Evolutionary conservation across 139 green algal species (phyloP), one percentile per base, ranked within the genome.

Genomic region (Chlamydomonas incerta): DNA sequence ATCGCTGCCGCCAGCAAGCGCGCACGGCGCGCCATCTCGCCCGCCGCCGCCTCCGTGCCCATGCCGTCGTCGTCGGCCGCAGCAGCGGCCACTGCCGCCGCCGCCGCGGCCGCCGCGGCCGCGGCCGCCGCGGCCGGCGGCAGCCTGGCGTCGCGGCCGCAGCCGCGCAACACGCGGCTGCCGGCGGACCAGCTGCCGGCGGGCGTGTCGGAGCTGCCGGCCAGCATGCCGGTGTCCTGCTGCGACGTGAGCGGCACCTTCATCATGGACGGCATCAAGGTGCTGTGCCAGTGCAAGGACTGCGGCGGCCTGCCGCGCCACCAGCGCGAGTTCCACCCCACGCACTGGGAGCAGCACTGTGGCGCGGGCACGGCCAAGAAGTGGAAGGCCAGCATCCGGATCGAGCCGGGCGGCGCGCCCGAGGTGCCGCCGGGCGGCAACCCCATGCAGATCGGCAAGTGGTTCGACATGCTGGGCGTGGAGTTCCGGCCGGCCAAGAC

Each of bases 361-460:
- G 94, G 94, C 10, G 81, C 81, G 2, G 70, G 81, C 67, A 87
- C 79, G 11, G 92, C 93, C 63, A 97, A 97, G 86, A 97, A 97
- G 89, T 97, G 95, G 95, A 97, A 96, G 88, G 89, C 92, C 1
- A 91, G 72, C 11, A 70, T 97, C 31, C 89, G 88, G 63, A 76
- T 97, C 10, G n/a, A 76, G 72, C 88, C 88, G 0, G 92, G 89
- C 52, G 70, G 67, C 17, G 67, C 62, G 26, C 83, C 88, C 23
- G 88, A 91, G 58, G 77, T 91, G 79, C 83, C 88, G 33, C 21
- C 35, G 6, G 55, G 41, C 50, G 87, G 47, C 58, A 55, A 80
- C 70, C 87, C 88, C 65, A 93, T 97, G 87, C 83, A 83, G 75
- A 74, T 92, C 67, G 76, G 72, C 47, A 84, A 76, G 52, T 72